Evolutionary conservation across 2,329 filamentous ascomycete genomes (phyloP), one percentile per base, ranked within the genome.

Genomic region (Fusarium armeniacum): DNA sequence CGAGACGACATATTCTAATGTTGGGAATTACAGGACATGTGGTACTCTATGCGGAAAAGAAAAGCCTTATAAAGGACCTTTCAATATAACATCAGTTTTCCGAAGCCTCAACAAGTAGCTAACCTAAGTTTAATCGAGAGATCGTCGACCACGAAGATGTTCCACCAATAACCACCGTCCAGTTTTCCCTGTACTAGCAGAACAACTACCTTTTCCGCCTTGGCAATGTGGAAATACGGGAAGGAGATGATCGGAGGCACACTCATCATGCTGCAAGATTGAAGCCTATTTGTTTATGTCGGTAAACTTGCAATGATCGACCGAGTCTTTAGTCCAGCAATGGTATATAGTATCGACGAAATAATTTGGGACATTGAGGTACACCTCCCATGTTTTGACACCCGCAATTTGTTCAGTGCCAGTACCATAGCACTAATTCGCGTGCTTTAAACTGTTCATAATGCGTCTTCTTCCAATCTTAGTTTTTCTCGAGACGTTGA

Each of bases 91-190:
- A 15, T 22, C 7, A 40, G n/a, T 40, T 40, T 20, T 40, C 36
- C 36, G 36, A 22, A 6, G 4, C n/a, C 13, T 12, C 4, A 40
- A 10, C 36, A 13, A 40, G 13, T n/a, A 40, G 20, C n/a, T 22
- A 40, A 15, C 5, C 6, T 22, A 1, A 3, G 12, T 13, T 20
- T 1, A 8, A 40, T 4, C 7, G 0, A 40, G 0, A 20, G n/a
- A 9, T 40, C n/a, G 6, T 15, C n/a, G 6, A 20, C 2, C n/a
- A 2, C 15, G n/a, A 22, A 20, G n/a, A 40, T 40, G 7, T 40
- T 40, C 36, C 36, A 40, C 36, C 36, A 40, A 40, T 40, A 20
- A 20, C 18, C 4, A 4, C 4, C 2, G 22, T 7, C 7, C 20
- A 6, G 36, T 3, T 38, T n/a, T 38, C 2, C 18, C 11, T 38